These are phyloP conservation scores for Nymphaea thermarum DNA, from an alignment of 164 flowering plant genomes.

Conservation along the genomic window DNA sequence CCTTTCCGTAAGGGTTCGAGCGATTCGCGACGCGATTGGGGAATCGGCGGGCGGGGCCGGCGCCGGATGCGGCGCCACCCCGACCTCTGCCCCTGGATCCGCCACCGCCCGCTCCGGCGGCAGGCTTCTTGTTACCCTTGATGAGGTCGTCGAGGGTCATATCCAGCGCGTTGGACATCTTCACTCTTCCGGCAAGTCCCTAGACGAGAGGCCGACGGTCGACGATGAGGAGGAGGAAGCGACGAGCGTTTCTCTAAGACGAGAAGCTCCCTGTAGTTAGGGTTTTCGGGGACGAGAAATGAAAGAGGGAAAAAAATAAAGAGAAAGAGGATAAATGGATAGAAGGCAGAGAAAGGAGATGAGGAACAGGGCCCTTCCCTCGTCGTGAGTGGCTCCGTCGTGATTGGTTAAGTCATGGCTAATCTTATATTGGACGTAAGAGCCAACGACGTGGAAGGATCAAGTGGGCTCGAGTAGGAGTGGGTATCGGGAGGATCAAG, in stretches of 20 bases:
- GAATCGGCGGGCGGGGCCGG: conserved; percentile 68
- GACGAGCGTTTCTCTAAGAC: not conserved
- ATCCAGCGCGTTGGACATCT: conserved; percentile 56
- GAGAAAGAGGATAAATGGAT: no score
- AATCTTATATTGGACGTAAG: no score
- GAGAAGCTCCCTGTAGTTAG: not conserved
- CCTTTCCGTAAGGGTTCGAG: conserved; percentile 60
- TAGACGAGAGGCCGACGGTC: not conserved
- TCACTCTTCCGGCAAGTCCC: conserved; percentile 1
- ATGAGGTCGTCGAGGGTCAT: conserved; percentile 89
- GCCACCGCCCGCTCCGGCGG: conserved; percentile 13
- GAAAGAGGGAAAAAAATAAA: not conserved
- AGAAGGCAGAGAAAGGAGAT: no score
- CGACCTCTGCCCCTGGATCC: conserved; percentile 26
- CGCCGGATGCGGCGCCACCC: conserved; percentile 9
- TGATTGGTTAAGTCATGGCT: no score
- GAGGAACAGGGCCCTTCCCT: no score
- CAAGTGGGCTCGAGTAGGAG: no score
- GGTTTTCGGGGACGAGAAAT: conserved; percentile 2
- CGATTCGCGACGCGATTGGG: conserved; percentile 54
- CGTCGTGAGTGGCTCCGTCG: no score
- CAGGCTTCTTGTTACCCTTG: conserved; percentile 56
- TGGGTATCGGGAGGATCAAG: no score
- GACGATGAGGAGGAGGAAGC: not conserved
- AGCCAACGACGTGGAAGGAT: no score